Percentiles rank a stretch among this genome's conserved stretches.
These are phyloP conservation scores for Aspergillus avenaceus DNA, from an alignment of 495 filamentous ascomycete species.

Conservation along the genomic window DNA sequence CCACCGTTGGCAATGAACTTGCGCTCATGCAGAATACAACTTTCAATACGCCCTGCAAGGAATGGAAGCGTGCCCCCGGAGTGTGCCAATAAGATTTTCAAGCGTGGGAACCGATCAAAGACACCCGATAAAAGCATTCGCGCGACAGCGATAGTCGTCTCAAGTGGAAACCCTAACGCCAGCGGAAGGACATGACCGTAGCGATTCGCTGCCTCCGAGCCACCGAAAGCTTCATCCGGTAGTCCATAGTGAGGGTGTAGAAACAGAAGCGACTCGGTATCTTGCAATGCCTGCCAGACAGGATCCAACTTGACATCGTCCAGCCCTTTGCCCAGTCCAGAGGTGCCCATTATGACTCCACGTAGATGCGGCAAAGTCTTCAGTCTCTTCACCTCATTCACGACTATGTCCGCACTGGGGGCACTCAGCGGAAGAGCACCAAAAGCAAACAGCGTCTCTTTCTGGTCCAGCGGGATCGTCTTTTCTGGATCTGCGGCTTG, in stretches of 20 bases:
- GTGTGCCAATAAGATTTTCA: slow-evolving; percentile 80
- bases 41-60: slow-evolving; percentile 83
- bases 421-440: slow-evolving; percentile 76
- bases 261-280: slow-evolving; percentile 64
- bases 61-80: slow-evolving; percentile 87
- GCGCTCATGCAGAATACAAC: slow-evolving; percentile 79
- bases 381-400: slow-evolving; percentile 58
- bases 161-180: slow-evolving; percentile 84
- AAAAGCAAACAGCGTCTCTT: slow-evolving; percentile 66
- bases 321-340: slow-evolving; percentile 73
- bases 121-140: slow-evolving; percentile 82
- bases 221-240: slow-evolving; percentile 72
- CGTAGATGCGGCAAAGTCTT: slow-evolving; percentile 60
- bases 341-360: slow-evolving; percentile 84
- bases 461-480: slow-evolving; percentile 14
- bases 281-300: slow-evolving; percentile 65
- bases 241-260: slow-evolving; percentile 94
- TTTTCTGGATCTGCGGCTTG: slow-evolving; percentile 36
- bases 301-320: slow-evolving; percentile 72
- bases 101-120: slow-evolving; percentile 69
- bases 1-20: slow-evolving; percentile 53
- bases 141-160: slow-evolving; percentile 88
- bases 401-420: slow-evolving; percentile 52
- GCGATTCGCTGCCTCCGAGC: slow-evolving; percentile 40
- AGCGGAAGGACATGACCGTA: slow-evolving; percentile 90